Evolutionary conservation across 2,329 filamentous ascomycete genomes (phyloP), one percentile per base, ranked within the genome.

Genomic region (Pseudogymnoascus sp.): DNA sequence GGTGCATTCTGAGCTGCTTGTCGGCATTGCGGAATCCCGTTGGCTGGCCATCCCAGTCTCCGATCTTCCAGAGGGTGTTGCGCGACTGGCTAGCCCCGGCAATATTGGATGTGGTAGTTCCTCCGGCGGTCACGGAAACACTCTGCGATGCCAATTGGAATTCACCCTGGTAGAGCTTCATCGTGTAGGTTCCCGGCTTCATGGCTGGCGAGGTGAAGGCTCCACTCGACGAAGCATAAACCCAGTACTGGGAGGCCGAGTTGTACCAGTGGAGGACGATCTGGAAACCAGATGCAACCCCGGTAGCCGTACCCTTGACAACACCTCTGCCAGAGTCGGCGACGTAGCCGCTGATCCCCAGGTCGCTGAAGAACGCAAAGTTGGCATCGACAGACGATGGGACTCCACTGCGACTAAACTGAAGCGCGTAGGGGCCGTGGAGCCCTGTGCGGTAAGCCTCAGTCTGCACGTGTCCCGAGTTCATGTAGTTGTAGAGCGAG

Each of bases 171-270:
- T 85, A 86, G 37, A 88, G 77, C 4, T 85, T 80, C 78, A 86
- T 85, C n/a, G 82, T 86, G 73, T 88, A 88, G 0, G 81, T 85
- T 30, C 85, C 85, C 0, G 84, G 82, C 67, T 84, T 85, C 85
- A 88, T 88, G 61, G 78, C 74, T 0, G 85, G 85, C 0, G 84
- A 86, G 2, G 79, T 85, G 72, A 85, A 89, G 11, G 75, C 75
- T 8, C 84, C 84, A 47, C 72, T 75, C 20, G 77, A 77, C 7
- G 75, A 75, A 18, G 82, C 80, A 62, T 82, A 82, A 5, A 78
- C 73, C 85, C 85, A 89, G 75, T 88, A 88, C 68, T 88, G 86
- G 0, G 83, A 82, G 5, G 75, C 75, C 30, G 70, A 69, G 71
- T 88, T 88, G 72, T 80, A 82, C 85, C 85, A 88, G 71, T 88